Evolutionary conservation across 306 rosid genomes (phyloP).

Genomic region (Vigna nakashimae): DNA sequence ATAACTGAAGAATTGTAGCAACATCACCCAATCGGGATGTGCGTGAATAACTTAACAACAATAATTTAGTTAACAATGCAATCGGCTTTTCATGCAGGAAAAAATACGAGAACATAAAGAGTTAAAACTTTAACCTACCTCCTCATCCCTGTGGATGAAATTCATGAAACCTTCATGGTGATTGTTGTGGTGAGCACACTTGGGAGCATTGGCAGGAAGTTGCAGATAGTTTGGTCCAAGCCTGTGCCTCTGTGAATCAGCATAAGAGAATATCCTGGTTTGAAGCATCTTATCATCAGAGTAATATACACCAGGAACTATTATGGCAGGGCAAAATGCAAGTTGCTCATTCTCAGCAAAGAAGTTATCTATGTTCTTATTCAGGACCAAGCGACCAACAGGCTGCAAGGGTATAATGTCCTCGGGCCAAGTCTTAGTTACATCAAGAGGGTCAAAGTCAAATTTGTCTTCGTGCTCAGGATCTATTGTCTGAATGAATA

Average conservation of each 20-base stretch:
- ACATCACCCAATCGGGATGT: conserved; percentile 19
- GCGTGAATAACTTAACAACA: conserved; percentile 19
- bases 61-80: conserved; percentile 10
- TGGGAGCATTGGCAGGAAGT: conserved; percentile 93
- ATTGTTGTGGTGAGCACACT: conserved; percentile 90
- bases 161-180: conserved; percentile 96
- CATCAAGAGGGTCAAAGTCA: conserved; percentile 97
- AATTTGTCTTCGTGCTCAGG: conserved; percentile 85
- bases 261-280: conserved; percentile 81
- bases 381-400: conserved; percentile 92
- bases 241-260: conserved; percentile 96
- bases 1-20: conserved; percentile 10
- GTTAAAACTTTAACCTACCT: conserved; percentile 51
- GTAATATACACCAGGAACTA: conserved; percentile 87
- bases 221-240: conserved; percentile 97
- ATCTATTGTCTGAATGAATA: conserved; percentile 86
- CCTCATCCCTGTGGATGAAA: conserved; percentile 95
- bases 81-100: conserved; percentile 23
- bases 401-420: conserved; percentile 95
- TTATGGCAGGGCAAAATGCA: conserved; percentile 84
- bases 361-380: conserved; percentile 91
- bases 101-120: conserved; percentile 12
- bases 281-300: conserved; percentile 96
- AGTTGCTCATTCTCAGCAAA: conserved; percentile 97
- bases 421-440: conserved; percentile 97